Evolutionary conservation across 176 grass and related monocot species (phyloP).

Genomic region (Lolium multiflorum): DNA sequence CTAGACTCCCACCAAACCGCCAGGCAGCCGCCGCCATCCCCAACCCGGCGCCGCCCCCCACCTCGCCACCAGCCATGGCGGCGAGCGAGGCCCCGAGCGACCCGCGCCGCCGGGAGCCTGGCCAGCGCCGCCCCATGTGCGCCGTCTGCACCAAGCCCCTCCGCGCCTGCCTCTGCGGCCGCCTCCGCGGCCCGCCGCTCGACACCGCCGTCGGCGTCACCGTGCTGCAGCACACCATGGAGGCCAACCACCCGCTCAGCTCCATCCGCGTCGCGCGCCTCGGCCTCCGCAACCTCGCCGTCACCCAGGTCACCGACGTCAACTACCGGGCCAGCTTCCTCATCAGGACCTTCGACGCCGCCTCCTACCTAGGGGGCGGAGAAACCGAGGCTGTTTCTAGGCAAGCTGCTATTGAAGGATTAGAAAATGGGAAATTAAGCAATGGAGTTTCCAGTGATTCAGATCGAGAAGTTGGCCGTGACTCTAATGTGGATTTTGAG

Average conservation of each 20-base stretch:
- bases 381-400: not conserved
- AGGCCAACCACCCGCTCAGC: conserved; percentile 83
- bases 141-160: conserved; percentile 69
- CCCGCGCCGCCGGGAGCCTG: conserved; percentile 16
- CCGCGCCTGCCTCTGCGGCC: conserved; percentile 77
- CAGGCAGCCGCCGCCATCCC: conserved; percentile 28
- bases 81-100: conserved; percentile 37
- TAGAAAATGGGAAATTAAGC: not conserved
- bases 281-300: conserved; percentile 72
- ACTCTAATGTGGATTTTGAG: not conserved
- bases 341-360: conserved; percentile 54
- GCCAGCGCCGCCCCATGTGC: conserved; percentile 66
- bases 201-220: conserved; percentile 74
- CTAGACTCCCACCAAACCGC: not conserved
- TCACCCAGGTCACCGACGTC: conserved; percentile 69
- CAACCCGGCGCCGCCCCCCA: not conserved
- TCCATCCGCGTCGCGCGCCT: conserved; percentile 80
- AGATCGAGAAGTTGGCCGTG: not conserved
- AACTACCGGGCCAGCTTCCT: conserved; percentile 67
- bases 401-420: not conserved
- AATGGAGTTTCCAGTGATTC: not conserved
- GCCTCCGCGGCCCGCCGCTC: conserved; percentile 64
- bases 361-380: conserved; percentile 29
- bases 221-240: conserved; percentile 81
- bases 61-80: conserved; percentile 37